Evolutionary conservation across 139 green algal genomes (phyloP).

Genomic region (Coccomyxa sp.): DNA sequence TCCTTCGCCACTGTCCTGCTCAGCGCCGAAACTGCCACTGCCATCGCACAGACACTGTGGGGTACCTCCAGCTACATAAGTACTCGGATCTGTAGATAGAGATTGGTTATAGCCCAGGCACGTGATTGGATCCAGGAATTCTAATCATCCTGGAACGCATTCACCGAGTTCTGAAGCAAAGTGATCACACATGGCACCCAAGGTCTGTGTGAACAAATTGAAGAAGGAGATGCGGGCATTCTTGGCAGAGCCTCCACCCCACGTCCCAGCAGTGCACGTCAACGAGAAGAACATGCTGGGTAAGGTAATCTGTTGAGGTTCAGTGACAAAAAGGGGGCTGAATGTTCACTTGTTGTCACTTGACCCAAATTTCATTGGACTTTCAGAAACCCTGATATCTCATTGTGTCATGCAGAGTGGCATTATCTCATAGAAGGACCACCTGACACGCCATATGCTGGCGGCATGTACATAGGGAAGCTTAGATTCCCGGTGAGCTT

Average conservation of each 20-base stretch:
- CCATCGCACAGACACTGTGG: too few relatives aligned
- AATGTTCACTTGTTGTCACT: too few relatives aligned
- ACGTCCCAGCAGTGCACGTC: slow-evolving; percentile 12
- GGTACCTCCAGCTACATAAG: too few relatives aligned
- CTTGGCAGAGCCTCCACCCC: slow-evolving; percentile 6
- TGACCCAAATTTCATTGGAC: too few relatives aligned
- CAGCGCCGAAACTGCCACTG: too few relatives aligned
- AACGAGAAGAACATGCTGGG: slow-evolving; percentile 20
- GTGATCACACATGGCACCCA: neutral
- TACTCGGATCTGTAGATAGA: too few relatives aligned
- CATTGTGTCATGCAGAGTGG: neutral
- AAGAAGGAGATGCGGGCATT: slow-evolving; percentile 3
- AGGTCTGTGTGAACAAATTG: slow-evolving; percentile 3
- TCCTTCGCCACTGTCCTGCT: too few relatives aligned
- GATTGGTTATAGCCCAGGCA: too few relatives aligned
- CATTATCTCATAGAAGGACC: slow-evolving; percentile 2
- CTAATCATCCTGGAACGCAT: neutral
- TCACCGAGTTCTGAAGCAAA: neutral
- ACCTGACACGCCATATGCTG: slow-evolving; percentile 2
- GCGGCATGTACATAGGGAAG: neutral
- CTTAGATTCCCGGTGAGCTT: neutral
- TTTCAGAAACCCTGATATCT: too few relatives aligned
- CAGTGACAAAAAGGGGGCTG: neutral
- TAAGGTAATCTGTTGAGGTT: neutral
- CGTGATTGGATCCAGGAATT: neutral